Base-by-base conservation (phyloP, 2,329 filamentous ascomycete genomes). In the Fusarium fujikuroi region DNA sequence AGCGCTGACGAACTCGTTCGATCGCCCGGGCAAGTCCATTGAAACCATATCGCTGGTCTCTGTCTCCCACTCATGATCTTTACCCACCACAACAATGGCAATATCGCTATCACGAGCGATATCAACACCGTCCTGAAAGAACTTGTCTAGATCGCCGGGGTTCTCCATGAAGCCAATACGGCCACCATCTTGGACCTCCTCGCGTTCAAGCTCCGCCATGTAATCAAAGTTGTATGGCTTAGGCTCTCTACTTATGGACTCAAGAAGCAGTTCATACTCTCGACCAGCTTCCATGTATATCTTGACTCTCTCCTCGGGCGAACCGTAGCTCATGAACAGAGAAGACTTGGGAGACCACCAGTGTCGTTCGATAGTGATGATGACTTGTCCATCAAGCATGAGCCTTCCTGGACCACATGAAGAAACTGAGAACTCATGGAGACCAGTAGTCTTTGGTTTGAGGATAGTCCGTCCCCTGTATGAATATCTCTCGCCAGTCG, bases 341-440 rank as follows among this genome's bases (percentile, higher is more conserved):
- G 70, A 58, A 2, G 69, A 72, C 23, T 72, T 73, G 3, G 70
- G 70, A 8, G 68, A 73, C 68, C 70, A 73, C 68, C 64, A 73
- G n/a, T 61, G 70, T 9, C 69, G 44, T 3, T 69, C 65, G 42
- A 73, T 72, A 16, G 69, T 30, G 18, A 72, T 63, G 14, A 73
- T 30, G 10, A 63, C 32, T 12, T 73, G 57, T 9, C 70, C 61
- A 36, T 73, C 49, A 10, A 73, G 30, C 1, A 66, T 63, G 6
- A 73, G 58, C 19, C 66, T 72, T 5, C 64, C 70, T 2, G 70
- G 56, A 2, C 70, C 70, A 18, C 68, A 72, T 1, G 54, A 57
- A 3, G 69, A 72, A 3, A 73, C 46, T 2, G 70, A 73, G 16
- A 72, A 57, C 32, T 69, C 47, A 12, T 73, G 70, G 11, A 63